A percentile compares a stretch with the other conserved stretches of the same genome.
Conservation (phyloP, 1,139 yeast species). For the Pichia sp. region DNA sequence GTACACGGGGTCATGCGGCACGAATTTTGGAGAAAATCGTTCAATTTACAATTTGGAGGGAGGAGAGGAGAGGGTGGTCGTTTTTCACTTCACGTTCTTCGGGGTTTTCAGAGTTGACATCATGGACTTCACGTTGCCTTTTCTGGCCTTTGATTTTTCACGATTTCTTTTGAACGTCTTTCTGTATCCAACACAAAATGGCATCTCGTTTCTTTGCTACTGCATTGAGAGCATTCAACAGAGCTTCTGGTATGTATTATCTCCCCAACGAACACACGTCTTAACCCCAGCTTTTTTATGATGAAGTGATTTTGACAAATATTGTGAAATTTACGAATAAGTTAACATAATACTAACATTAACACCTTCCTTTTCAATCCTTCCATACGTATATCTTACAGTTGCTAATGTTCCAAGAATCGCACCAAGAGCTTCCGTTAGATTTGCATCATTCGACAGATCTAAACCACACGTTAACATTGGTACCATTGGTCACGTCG, state of each 20-base stretch:
- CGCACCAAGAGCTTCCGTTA: constrained; percentile 31
- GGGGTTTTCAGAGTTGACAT: background rate
- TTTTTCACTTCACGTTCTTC: background rate
- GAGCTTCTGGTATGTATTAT: constrained; percentile 24
- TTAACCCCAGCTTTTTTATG: background rate
- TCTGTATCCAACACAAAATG: constrained; percentile 21
- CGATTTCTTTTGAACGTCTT: background rate
- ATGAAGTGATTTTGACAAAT: background rate
- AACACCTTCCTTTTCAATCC: background rate
- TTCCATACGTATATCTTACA: background rate
- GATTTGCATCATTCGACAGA: constrained; percentile 78
- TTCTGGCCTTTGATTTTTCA: background rate
- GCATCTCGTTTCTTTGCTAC: constrained; percentile 31
- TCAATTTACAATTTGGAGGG: no score
- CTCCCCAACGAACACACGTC: background rate
- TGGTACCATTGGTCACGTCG: constrained; percentile 97
- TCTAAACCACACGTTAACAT: constrained; percentile 94
- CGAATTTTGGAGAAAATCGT: background rate
- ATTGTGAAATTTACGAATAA: background rate
- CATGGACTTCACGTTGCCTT: background rate
- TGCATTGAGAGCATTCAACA: constrained; percentile 30
- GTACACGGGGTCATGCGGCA: background rate
- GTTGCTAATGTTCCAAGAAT: constrained; percentile 22
- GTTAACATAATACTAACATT: constrained; percentile 4
- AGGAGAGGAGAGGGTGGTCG: no score